A percentile compares a stretch with the other conserved stretches of the same genome.
These are phyloP conservation scores for Colletotrichum brevisporum DNA, from an alignment of 2,329 filamentous ascomycete genomes.

Conservation along the genomic window DNA sequence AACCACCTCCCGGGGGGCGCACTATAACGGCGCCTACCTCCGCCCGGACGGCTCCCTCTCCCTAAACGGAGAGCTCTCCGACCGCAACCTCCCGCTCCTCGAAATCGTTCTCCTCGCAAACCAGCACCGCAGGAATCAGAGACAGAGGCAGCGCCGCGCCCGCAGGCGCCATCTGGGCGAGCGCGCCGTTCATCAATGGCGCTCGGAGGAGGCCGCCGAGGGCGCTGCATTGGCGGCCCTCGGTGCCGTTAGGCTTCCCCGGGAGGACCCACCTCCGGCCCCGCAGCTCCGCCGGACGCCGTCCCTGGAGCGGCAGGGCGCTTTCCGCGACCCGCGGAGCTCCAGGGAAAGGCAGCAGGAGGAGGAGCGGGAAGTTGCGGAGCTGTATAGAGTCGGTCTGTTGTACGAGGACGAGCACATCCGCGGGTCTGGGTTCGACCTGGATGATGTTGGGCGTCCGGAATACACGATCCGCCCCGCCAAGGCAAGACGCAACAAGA, in stretches of 20 bases:
- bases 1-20: background rate
- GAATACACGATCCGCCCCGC: conserved; percentile 55
- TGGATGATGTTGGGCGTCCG: conserved; percentile 57
- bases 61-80: conserved; percentile 15
- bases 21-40: conserved; percentile 28
- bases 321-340: conserved; percentile 59
- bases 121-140: background rate
- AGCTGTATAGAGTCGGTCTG: conserved; percentile 61
- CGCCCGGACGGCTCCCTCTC: conserved; percentile 21
- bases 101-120: conserved; percentile 32
- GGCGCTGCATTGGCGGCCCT: conserved; percentile 51
- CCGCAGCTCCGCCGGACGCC: conserved; percentile 48
- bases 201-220: conserved; percentile 44
- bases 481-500: conserved; percentile 46
- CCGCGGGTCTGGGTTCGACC: conserved; percentile 52
- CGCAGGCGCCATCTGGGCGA: conserved; percentile 1
- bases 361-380: conserved; percentile 54
- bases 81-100: conserved; percentile 27
- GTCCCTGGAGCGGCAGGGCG: conserved; percentile 62
- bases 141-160: background rate
- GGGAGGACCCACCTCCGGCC: conserved; percentile 46
- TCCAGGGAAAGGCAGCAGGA: conserved; percentile 47
- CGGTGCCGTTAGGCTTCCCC: conserved; percentile 53
- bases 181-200: conserved; percentile 17
- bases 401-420: conserved; percentile 60